A percentile compares a stretch with the other conserved stretches of the same genome.
phyloP scores from a whole-genome alignment of 305 asterid species.

The Fraxinus angustifolia region DNA sequence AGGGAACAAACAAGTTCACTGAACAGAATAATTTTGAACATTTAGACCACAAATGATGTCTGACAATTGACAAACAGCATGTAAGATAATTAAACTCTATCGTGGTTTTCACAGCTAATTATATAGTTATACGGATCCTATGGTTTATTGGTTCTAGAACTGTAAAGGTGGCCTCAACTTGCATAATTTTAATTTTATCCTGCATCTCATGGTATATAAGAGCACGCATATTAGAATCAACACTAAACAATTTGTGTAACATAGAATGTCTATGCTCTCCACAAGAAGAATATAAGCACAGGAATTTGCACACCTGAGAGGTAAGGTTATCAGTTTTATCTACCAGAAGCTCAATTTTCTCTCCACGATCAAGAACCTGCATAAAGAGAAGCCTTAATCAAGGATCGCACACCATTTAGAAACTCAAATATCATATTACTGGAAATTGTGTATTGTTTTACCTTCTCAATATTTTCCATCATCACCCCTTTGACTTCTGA shows the following conservation, averaged over 20 bases:
- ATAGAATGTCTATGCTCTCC: not conserved
- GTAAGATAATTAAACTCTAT: not conserved
- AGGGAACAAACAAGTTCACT: not conserved
- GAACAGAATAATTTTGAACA: not conserved
- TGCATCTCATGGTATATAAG: not conserved
- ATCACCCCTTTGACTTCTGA: constrained; percentile 2
- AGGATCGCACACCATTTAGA: not conserved
- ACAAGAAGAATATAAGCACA: not conserved
- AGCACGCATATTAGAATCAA: not conserved
- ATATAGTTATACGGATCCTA: no score
- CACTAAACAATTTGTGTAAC: not conserved
- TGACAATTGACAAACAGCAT: not conserved
- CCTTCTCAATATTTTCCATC: constrained; percentile 8
- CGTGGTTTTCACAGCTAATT: no score
- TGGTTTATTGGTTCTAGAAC: no score
- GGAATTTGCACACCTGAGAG: not conserved
- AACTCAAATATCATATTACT: not conserved
- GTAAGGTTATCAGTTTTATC: constrained; percentile 7
- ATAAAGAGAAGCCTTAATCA: not conserved
- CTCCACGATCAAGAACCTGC: constrained; percentile 11
- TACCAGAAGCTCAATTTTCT: not conserved
- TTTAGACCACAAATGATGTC: not conserved
- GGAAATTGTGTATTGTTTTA: not conserved
- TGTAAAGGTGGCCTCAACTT: no score
- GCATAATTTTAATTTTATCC: no score